phyloP scores from a whole-genome alignment of 192 early-diverging fungal genomes.

The Podila epigama region DNA sequence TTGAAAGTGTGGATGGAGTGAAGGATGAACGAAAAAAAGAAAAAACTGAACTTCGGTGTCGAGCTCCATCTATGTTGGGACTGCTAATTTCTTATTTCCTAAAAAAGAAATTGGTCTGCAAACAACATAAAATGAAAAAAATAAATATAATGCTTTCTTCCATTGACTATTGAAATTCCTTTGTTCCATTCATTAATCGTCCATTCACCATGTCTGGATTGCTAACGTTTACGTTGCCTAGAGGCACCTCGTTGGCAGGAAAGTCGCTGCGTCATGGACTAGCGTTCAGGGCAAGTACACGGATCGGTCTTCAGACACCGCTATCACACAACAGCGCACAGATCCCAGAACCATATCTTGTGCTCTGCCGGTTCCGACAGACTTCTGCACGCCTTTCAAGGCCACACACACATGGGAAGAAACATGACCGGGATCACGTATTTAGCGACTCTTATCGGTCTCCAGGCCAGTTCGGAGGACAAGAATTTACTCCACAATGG shows the following conservation, averaged over 20 bases:
- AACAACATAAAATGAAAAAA: too few relatives aligned
- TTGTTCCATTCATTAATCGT: not conserved
- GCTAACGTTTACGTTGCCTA: not conserved
- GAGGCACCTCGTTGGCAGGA: not conserved
- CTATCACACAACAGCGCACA: not conserved
- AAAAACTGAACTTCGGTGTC: too few relatives aligned
- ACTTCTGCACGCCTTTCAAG: not conserved
- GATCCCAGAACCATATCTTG: not conserved
- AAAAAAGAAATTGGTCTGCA: not conserved
- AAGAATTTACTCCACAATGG: slow-evolving; percentile 21
- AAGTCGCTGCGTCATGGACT: not conserved
- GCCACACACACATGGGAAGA: not conserved
- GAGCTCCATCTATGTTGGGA: too few relatives aligned
- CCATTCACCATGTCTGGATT: not conserved
- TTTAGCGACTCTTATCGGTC: not conserved
- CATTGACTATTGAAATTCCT: too few relatives aligned
- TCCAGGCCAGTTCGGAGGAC: slow-evolving; percentile 19
- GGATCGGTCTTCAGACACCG: not conserved
- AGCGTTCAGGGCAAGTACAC: not conserved
- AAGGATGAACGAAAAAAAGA: not conserved
- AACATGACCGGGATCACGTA: not conserved
- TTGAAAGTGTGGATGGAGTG: not conserved
- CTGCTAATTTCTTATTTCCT: not conserved
- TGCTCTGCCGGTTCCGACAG: not conserved
- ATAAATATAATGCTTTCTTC: too few relatives aligned